Evolutionary conservation across 1,284 basidiomycete genomes (phyloP), one percentile per base, ranked within the genome.

Genomic region (Clitocybe nebularis): DNA sequence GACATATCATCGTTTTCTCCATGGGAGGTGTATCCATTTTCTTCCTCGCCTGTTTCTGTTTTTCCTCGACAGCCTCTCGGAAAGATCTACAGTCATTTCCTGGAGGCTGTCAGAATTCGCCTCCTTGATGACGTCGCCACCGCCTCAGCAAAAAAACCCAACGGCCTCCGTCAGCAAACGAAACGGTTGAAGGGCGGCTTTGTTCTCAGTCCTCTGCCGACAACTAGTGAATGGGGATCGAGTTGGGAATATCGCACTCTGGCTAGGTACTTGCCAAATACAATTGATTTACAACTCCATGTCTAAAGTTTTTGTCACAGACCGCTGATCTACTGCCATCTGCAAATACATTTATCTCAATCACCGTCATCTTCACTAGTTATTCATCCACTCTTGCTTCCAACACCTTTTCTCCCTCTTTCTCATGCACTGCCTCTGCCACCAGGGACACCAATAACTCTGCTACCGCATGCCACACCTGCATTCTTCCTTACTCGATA

Each of bases 401-500:
- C 74, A 6, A 83, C 84, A 1, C 69, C 74, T 16, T 77, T 63
- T 44, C 43, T 59, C 9, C 58, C 63, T 16, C 51, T 68, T 2
- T 42, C 55, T 10, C 42, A 54, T 24, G 57, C 60, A 19, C 58
- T 70, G 4, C 74, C 76, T 4, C 59, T 76, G 8, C 58, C 72
- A 20, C 58, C 78, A 4, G 84, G 85, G 13, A 71, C 77, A 10
- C 84, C 84, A 4, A 77, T 89, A 32, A 70, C 68, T 6, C 65
- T 89, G 3, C 67, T 88, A 17, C 85, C 86, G 1, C 73, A 81
- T 49, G 81, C 75, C 16, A 79, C 75, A 1, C 85, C 86, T 4
- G 86, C 86, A 1, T 87, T 81, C 58, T 85, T 75, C 50, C 66
- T 88, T 23, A 71, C 76, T 11, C 63, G 66, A 8, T 88, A 87